Conservation (phyloP, 2,329 filamentous ascomycete species). For the Apiospora saccharicola region DNA sequence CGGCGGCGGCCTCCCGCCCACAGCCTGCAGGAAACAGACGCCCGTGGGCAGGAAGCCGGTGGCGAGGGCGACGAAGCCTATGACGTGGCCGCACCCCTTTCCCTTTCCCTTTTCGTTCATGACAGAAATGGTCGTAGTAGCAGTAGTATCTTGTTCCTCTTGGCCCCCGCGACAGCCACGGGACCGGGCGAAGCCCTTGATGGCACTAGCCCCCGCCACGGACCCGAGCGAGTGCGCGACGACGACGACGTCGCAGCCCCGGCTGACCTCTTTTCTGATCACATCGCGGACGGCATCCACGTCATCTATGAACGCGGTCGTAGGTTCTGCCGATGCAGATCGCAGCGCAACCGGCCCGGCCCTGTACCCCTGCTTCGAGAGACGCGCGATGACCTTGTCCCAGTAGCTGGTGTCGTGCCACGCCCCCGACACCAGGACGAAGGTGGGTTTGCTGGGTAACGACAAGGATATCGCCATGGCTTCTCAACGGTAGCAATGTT, state of each 20-base stretch:
- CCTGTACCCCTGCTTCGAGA: neutral
- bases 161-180: no score
- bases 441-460: neutral
- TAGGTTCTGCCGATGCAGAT: constrained; percentile 44
- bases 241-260: constrained; percentile 4
- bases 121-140: neutral
- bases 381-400: neutral
- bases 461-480: neutral
- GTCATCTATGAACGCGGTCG: constrained; percentile 50
- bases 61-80: neutral
- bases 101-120: neutral
- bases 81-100: neutral
- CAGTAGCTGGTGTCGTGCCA: constrained; percentile 10
- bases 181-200: constrained; percentile 1
- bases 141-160: neutral
- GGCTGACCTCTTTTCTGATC: constrained; percentile 44
- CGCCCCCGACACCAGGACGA: constrained; percentile 1
- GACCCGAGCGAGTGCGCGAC: constrained; percentile 3
- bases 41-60: constrained; percentile 13
- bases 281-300: constrained; percentile 47
- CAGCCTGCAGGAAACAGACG: neutral
- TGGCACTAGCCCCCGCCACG: constrained; percentile 3
- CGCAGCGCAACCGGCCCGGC: constrained; percentile 45
- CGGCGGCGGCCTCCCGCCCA: neutral
- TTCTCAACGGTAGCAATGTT: no score